Evolutionary conservation across 129 eudicot species (phyloP).

Genomic region (Lactuca sativa): DNA sequence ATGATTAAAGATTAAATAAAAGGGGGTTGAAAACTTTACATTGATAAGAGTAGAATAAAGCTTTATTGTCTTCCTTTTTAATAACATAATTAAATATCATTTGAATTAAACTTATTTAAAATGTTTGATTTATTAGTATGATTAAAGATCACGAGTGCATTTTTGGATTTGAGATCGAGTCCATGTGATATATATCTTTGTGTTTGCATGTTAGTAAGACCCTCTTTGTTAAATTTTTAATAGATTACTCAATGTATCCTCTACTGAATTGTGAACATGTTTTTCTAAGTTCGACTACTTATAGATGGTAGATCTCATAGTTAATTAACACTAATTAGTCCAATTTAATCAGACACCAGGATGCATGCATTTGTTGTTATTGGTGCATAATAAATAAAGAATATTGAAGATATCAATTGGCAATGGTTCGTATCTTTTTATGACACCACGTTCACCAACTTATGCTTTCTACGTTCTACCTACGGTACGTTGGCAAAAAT

Average conservation of each 20-base stretch:
- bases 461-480: no score
- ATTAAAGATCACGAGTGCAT: no score
- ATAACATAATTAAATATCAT: not conserved
- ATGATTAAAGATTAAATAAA: slow-evolving; percentile 6
- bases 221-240: not conserved
- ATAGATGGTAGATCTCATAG: not conserved
- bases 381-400: not conserved
- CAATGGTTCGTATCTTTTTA: no score
- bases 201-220: not conserved
- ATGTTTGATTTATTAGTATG: no score
- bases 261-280: not conserved
- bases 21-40: slow-evolving; percentile 1
- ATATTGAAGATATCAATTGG: no score
- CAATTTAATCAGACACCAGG: not conserved
- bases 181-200: not conserved
- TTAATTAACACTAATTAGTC: not conserved
- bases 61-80: not conserved
- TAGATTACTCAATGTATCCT: not conserved
- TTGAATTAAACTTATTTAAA: no score
- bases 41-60: not conserved
- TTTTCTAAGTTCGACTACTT: not conserved
- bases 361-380: not conserved
- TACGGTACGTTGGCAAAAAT: no score
- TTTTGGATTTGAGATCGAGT: no score
- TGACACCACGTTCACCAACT: no score